Conservation (phyloP, 2,329 filamentous ascomycete genomes). For the Pseudonectria foliicola region DNA sequence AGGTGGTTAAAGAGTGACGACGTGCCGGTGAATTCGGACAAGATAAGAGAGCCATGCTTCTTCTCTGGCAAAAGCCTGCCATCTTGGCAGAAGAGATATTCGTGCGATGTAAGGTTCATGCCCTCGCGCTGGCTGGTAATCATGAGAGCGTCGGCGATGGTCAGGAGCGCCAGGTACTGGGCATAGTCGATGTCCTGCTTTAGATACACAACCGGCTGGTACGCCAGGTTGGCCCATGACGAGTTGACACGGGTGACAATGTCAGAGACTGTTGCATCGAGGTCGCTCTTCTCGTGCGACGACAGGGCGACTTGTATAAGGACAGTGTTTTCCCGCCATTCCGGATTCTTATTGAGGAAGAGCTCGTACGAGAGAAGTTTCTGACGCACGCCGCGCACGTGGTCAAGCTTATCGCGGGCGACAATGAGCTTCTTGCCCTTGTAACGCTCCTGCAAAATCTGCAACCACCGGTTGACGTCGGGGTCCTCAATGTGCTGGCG, state of each 20-base stretch:
- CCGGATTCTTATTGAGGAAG: slow-evolving; percentile 87
- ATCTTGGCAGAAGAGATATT: slow-evolving; percentile 90
- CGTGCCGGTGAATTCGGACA: slow-evolving; percentile 93
- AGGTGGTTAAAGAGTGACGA: slow-evolving; percentile 75
- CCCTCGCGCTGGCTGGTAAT: slow-evolving; percentile 93
- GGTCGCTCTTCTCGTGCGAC: slow-evolving; percentile 77
- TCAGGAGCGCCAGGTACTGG: slow-evolving; percentile 86
- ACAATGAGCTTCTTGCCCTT: slow-evolving; percentile 86
- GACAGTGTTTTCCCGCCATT: slow-evolving; percentile 82
- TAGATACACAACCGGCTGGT: slow-evolving; percentile 87
- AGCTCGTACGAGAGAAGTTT: slow-evolving; percentile 89
- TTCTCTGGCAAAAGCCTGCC: slow-evolving; percentile 61
- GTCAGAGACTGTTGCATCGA: slow-evolving; percentile 82
- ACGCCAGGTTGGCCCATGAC: slow-evolving; percentile 79
- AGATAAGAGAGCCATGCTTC: slow-evolving; percentile 80
- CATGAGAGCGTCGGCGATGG: slow-evolving; percentile 85
- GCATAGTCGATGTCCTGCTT: slow-evolving; percentile 91
- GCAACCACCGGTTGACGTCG: slow-evolving; percentile 72
- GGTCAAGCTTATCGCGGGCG: slow-evolving; percentile 87
- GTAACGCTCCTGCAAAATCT: slow-evolving; percentile 75
- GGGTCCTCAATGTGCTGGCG: slow-evolving; percentile 61
- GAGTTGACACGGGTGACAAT: slow-evolving; percentile 95
- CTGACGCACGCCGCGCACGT: slow-evolving; percentile 84
- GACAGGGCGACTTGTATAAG: slow-evolving; percentile 92
- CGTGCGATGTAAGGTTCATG: slow-evolving; percentile 94